Conservation (phyloP, 2,329 filamentous ascomycete genomes). For the Pseudohalonectria lignicola region DNA sequence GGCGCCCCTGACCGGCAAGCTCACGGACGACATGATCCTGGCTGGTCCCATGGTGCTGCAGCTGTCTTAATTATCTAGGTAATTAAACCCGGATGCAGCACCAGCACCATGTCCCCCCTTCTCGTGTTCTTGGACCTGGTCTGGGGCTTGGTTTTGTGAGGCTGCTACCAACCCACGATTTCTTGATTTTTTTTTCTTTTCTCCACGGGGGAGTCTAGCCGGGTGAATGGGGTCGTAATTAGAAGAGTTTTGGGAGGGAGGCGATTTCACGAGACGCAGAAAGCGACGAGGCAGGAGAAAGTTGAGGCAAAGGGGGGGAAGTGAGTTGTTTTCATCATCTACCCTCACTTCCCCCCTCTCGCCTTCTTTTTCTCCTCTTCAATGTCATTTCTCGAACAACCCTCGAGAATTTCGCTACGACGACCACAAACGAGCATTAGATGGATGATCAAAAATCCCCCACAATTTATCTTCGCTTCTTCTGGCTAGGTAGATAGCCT, state of each 20-base stretch:
- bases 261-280: background rate
- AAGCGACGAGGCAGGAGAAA: too few species aligned
- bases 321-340: too few species aligned
- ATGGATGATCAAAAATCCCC: background rate
- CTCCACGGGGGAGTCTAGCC: background rate
- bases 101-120: background rate
- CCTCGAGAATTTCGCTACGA: background rate
- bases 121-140: background rate
- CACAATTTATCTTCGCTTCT: slow-evolving; percentile 7
- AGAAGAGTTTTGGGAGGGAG: background rate
- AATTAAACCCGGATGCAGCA: background rate
- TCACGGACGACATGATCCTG: slow-evolving; percentile 53
- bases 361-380: background rate
- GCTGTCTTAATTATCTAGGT: slow-evolving; percentile 26
- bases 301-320: background rate
- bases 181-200: slow-evolving; percentile 2
- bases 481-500: slow-evolving; percentile 12
- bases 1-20: slow-evolving; percentile 34
- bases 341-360: background rate
- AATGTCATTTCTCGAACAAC: background rate
- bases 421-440: background rate
- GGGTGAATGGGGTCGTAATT: slow-evolving; percentile 1
- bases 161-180: background rate
- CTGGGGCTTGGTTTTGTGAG: background rate
- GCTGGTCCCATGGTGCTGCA: slow-evolving; percentile 53